Evolutionary conservation across 2,329 filamentous ascomycete species (phyloP).

Genomic region (Dichotomopilus funicola): DNA sequence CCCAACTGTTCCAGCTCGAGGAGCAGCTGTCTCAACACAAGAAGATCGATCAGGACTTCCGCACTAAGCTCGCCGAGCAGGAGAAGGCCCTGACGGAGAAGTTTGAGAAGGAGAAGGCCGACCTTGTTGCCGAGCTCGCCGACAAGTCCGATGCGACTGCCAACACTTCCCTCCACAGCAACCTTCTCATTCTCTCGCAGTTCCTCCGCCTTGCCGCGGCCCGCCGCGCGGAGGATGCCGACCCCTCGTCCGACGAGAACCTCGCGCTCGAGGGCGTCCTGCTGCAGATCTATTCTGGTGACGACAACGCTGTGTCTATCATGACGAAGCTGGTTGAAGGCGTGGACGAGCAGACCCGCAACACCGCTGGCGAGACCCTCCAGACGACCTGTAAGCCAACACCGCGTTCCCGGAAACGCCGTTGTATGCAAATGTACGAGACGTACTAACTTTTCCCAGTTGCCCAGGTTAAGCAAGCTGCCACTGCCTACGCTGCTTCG

Average conservation of each 20-base stretch:
- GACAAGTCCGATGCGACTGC: conserved; percentile 48
- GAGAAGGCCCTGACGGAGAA: conserved; percentile 51
- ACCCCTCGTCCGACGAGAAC: conserved; percentile 62
- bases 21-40: conserved; percentile 69
- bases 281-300: conserved; percentile 70
- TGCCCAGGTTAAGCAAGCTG: conserved; percentile 51
- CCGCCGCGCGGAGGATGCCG: conserved; percentile 62
- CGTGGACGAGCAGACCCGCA: conserved; percentile 57
- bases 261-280: conserved; percentile 76
- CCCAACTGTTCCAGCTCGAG: conserved; percentile 62
- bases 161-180: conserved; percentile 53
- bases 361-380: conserved; percentile 58
- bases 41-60: conserved; percentile 69
- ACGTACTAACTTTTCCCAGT: conserved; percentile 35
- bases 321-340: conserved; percentile 74
- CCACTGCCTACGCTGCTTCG: conserved; percentile 47
- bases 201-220: conserved; percentile 76
- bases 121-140: conserved; percentile 47
- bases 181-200: conserved; percentile 65
- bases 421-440: not conserved
- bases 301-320: conserved; percentile 64
- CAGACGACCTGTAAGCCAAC: conserved; percentile 59
- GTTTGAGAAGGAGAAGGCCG: conserved; percentile 48
- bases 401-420: too few species aligned
- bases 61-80: conserved; percentile 50